A percentile compares a stretch with the other conserved stretches of the same genome.
Evolutionary conservation across 2,329 filamentous ascomycete genomes (phyloP).

Genomic region (Fusarium tuaranense): DNA sequence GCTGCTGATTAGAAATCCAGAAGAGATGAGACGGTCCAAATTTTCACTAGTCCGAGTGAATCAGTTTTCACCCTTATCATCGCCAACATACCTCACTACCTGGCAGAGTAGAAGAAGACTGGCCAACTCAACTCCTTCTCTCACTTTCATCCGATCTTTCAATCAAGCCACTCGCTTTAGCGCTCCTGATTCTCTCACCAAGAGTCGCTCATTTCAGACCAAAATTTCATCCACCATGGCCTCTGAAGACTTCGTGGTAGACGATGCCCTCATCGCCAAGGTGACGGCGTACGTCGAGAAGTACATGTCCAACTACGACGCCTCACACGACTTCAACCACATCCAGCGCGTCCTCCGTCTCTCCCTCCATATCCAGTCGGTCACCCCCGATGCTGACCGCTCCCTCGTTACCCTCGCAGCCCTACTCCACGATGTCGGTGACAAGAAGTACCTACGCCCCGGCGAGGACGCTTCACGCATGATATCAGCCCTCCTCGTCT

Average conservation of each 20-base stretch:
- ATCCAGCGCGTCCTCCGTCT: conserved; percentile 84
- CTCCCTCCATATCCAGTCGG: conserved; percentile 71
- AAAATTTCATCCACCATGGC: conserved; percentile 35
- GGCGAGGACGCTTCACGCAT: conserved; percentile 68
- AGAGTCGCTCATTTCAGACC: not conserved
- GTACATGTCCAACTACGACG: conserved; percentile 84
- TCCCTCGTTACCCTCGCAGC: conserved; percentile 75
- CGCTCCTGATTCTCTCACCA: not conserved
- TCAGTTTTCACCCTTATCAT: conserved; percentile 2
- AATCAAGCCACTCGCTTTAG: not conserved
- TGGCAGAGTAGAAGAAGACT: not conserved
- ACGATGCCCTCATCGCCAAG: conserved; percentile 62
- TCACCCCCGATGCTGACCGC: conserved; percentile 54
- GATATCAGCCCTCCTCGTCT: conserved; percentile 66
- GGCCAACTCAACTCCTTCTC: not conserved
- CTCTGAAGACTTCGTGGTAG: conserved; percentile 39
- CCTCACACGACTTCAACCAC: conserved; percentile 89
- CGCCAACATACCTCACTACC: not conserved
- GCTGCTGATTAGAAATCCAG: conserved; percentile 24
- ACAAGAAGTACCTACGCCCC: conserved; percentile 80
- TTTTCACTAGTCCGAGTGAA: conserved; percentile 24
- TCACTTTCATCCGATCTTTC: conserved; percentile 4
- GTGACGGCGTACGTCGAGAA: conserved; percentile 73
- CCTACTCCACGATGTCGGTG: conserved; percentile 88
- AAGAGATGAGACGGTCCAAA: not conserved